Base-by-base conservation (phyloP, 768 basidiomycete species). In the Cyathus striatus region DNA sequence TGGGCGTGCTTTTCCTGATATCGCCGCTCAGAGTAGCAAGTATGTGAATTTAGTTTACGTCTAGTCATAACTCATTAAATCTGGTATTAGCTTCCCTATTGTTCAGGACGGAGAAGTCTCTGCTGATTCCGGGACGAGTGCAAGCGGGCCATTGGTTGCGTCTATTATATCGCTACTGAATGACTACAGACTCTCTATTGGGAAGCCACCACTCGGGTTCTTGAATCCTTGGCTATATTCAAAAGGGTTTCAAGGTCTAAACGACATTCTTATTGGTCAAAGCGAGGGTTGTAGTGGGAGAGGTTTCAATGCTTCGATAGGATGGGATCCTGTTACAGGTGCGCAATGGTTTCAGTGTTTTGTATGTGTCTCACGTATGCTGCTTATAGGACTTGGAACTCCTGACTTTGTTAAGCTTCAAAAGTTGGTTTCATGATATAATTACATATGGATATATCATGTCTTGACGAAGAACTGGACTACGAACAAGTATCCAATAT, bases 91-190 rank as follows among this genome's bases (percentile, higher is more conserved):
- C 22, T 25, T 51, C 23, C 40, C 40, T 42, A 56, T 75, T 25
- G 49, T 65, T 51, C 50, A 59, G 34, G 41, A 47, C 23, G 70
- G 69, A 2, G 2, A 38, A 13, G 0, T 44, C 7, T 24, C 6
- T 14, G 32, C 39, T 3, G 53, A 65, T 23, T 57, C 41, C 1
- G 78, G 78, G 26, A 78, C 76, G 5, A 74, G 72, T 14, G 66
- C 67, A 2, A 25, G 73, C 0, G 35, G 66, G 9, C 75, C 76
- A 0, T 63, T 69, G 1, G 69, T 78, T 45, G 65, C 72, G 0
- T 59, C 61, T 34, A 57, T 76, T 41, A 53, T 76, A 14, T 55
- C 71, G 2, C 62, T 75, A 53, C 52, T 76, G 23, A 73, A 75
- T 32, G 70, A 75, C 32, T 66, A 62, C 0, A 63, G 67, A 14